Conservation (phyloP, 108 stramenopile genomes). For the Stephanodiscus triporus region DNA sequence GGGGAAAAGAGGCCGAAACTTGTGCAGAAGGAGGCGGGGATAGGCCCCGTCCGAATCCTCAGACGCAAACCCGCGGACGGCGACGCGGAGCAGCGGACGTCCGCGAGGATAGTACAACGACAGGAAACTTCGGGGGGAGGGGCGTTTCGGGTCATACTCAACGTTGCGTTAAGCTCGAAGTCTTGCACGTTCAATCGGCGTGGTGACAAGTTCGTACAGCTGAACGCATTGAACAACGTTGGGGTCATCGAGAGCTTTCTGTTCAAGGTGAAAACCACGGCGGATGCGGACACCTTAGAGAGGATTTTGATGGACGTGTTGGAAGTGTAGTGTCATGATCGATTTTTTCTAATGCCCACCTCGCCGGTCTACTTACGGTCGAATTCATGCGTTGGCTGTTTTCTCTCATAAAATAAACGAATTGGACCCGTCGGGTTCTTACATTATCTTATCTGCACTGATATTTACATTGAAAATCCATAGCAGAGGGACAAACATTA, state of each 20-base stretch:
- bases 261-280: constrained; percentile 39
- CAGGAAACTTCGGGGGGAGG: constrained; percentile 62
- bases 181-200: constrained; percentile 41
- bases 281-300: constrained; percentile 38
- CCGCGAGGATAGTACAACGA: constrained; percentile 71
- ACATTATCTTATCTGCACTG: neutral
- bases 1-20: constrained; percentile 24
- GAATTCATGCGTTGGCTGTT: too few species aligned
- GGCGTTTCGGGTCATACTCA: constrained; percentile 71
- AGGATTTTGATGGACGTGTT: constrained; percentile 30
- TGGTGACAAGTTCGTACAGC: constrained; percentile 49
- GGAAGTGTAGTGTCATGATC: constrained; percentile 7
- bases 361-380: too few species aligned
- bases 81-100: constrained; percentile 4
- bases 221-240: constrained; percentile 30
- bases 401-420: neutral
- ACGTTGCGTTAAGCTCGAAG: constrained; percentile 52
- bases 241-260: constrained; percentile 32
- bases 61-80: constrained; percentile 19
- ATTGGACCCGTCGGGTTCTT: neutral
- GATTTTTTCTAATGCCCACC: neutral
- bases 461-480: too few species aligned
- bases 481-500: neutral
- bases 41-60: constrained; percentile 72
- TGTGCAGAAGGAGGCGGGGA: constrained; percentile 74